phyloP scores from a whole-genome alignment of 108 stramenopile species.

The Cyclotella cryptica region DNA sequence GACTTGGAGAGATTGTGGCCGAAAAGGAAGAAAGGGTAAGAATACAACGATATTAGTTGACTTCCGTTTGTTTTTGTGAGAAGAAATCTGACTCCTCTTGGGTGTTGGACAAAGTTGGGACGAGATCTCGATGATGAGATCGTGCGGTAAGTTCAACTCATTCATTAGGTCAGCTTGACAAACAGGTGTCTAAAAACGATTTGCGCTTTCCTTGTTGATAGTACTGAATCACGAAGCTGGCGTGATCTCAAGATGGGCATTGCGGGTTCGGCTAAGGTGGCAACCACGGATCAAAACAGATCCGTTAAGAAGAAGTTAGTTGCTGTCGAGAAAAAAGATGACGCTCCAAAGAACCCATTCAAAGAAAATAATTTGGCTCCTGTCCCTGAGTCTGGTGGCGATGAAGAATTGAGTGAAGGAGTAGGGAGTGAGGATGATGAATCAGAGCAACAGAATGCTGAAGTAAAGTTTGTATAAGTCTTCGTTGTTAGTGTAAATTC shows the following conservation, averaged over 20 bases:
- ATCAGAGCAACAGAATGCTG: not conserved
- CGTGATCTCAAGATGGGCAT: conserved; percentile 50
- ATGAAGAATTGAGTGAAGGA: not conserved
- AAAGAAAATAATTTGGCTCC: not conserved
- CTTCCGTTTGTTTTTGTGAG: not conserved
- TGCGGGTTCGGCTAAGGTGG: conserved; percentile 22
- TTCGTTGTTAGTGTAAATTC: not conserved
- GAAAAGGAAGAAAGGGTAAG: conserved; percentile 33
- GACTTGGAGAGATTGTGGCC: not conserved
- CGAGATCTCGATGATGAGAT: conserved; percentile 25
- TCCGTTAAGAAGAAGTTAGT: not conserved
- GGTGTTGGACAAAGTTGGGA: conserved; percentile 18
- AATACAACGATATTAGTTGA: not conserved
- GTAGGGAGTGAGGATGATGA: not conserved
- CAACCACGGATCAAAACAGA: conserved; percentile 1
- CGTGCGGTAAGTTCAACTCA: conserved; percentile 6
- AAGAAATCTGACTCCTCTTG: not conserved
- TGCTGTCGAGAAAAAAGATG: no score
- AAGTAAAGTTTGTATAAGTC: conserved; percentile 1
- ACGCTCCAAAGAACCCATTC: conserved; percentile 3
- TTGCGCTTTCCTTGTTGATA: not conserved
- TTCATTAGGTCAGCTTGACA: not conserved
- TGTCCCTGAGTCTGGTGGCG: not conserved
- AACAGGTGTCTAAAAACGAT: not conserved
- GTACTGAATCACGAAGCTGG: conserved; percentile 35